phyloP scores from a whole-genome alignment of 768 basidiomycete genomes.

The Tylopilus subfusipes region DNA sequence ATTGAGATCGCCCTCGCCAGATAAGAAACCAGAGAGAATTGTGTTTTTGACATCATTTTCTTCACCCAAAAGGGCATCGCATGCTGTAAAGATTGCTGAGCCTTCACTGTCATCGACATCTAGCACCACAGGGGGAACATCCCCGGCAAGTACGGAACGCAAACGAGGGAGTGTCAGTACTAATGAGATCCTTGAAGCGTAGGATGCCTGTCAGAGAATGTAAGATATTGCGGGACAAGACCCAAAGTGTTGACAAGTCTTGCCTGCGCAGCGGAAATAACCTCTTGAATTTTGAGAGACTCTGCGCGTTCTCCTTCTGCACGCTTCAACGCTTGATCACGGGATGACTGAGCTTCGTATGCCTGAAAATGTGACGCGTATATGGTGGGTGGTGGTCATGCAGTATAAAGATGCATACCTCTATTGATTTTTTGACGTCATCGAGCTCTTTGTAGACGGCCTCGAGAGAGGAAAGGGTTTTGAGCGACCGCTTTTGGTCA shows the following conservation, averaged over 20 bases:
- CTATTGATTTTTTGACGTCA: slow-evolving; percentile 80
- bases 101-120: slow-evolving; percentile 51
- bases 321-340: slow-evolving; percentile 52
- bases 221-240: neutral
- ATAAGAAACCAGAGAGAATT: slow-evolving; percentile 53
- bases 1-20: slow-evolving; percentile 55
- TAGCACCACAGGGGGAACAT: slow-evolving; percentile 40
- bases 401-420: slow-evolving; percentile 57
- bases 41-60: slow-evolving; percentile 49
- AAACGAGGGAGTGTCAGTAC: slow-evolving; percentile 60
- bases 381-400: neutral
- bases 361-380: slow-evolving; percentile 35
- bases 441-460: slow-evolving; percentile 77
- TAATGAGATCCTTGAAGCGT: slow-evolving; percentile 43
- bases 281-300: slow-evolving; percentile 50
- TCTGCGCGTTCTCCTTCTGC: slow-evolving; percentile 56
- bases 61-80: slow-evolving; percentile 53
- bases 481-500: slow-evolving; percentile 76
- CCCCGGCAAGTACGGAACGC: slow-evolving; percentile 47
- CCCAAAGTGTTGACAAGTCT: neutral
- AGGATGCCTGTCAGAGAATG: slow-evolving; percentile 37
- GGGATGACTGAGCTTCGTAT: slow-evolving; percentile 60
- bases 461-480: slow-evolving; percentile 71
- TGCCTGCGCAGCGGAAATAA: slow-evolving; percentile 61
- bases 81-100: slow-evolving; percentile 49